Evolutionary conservation across 2,329 filamentous ascomycete genomes (phyloP).

Genomic region (Aureobasidium subglaciale): DNA sequence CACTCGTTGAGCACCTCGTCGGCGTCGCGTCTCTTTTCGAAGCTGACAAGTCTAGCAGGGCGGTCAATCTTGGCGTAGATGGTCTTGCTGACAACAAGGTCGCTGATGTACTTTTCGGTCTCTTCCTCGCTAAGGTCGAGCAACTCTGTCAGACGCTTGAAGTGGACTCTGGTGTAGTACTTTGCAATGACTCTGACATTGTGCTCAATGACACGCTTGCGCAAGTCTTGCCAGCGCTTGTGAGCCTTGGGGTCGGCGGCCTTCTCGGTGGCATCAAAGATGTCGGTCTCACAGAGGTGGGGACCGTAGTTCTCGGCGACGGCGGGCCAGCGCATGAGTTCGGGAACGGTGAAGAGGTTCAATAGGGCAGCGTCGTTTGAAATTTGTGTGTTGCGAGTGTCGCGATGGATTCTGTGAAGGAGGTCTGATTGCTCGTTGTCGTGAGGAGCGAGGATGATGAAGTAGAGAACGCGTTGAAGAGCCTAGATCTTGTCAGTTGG

Average conservation of each 20-base stretch:
- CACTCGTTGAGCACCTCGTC: slow-evolving; percentile 98
- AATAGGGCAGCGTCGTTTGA: slow-evolving; percentile 72
- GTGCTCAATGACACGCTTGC: slow-evolving; percentile 98
- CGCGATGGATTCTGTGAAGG: slow-evolving; percentile 83
- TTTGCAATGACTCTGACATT: slow-evolving; percentile 96
- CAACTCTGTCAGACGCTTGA: slow-evolving; percentile 80
- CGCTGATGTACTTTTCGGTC: slow-evolving; percentile 98
- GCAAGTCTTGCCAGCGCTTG: slow-evolving; percentile 85
- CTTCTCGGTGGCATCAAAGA: slow-evolving; percentile 63
- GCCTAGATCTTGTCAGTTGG: slow-evolving; percentile 45
- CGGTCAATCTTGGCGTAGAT: slow-evolving; percentile 97
- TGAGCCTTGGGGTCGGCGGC: slow-evolving; percentile 66
- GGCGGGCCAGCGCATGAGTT: slow-evolving; percentile 97
- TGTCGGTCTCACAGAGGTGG: slow-evolving; percentile 80
- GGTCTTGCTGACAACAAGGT: slow-evolving; percentile 94
- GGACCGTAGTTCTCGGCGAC: slow-evolving; percentile 83
- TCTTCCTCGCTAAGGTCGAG: slow-evolving; percentile 90
- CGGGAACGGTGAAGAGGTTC: slow-evolving; percentile 88
- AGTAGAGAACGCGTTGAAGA: slow-evolving; percentile 93
- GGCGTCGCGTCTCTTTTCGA: slow-evolving; percentile 87
- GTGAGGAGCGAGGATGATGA: slow-evolving; percentile 89
- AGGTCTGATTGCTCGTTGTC: slow-evolving; percentile 99
- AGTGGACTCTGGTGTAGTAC: slow-evolving; percentile 96
- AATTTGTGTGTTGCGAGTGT: slow-evolving; percentile 72
- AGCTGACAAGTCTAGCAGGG: slow-evolving; percentile 84